Base-by-base conservation (phyloP, 2,329 filamentous ascomycete genomes). In the Aspergillus carbonarius region DNA sequence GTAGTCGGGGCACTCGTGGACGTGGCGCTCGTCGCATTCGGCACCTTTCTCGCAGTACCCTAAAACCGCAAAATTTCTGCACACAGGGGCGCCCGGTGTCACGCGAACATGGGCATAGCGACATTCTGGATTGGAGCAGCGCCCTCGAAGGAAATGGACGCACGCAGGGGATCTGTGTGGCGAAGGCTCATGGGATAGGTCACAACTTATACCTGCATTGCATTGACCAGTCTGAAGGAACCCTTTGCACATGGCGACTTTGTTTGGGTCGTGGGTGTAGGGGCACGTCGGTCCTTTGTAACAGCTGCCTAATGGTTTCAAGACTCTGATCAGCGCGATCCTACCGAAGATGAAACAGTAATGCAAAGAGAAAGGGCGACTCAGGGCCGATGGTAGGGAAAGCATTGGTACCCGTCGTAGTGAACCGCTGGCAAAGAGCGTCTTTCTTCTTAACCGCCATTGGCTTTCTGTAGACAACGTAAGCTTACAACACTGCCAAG, bases 1-100 rank as follows among this genome's bases (percentile, higher is more conserved):
- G 81, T 96, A 97, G 74, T 96, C 90, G 62, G 95, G 93, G 76
- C 95, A 98, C 76, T 98, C 93, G 77, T 89, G 89, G 58, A 93
- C 89, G 79, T 99, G 95, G 61, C 92, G 89, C 63, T 95, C 87
- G 60, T 85, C 77, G 77, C 95, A 98, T 56, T 82, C 77, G 57
- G 84, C 83, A 60, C 93, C 95, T 73, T 90, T 90, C 61, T 90
- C 88, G 79, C 95, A 98, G 76, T 92, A 98, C 54, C 95, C 93
- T 70, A 93, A 84, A 55, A 87, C 85, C 27, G 91, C 93, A 80
- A 99, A 98, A 18, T 85, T 79, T 67, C 87, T 85, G 78, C 95
- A 99, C 49, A 97, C 91, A 30, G 84, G 87, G 52, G 93, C 91
- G 71, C 84, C 83, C 65, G 90, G 85, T 65, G 89, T 87, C 67